Percentiles rank a stretch among this genome's conserved stretches.
Evolutionary conservation across 2,329 filamentous ascomycete genomes (phyloP).

Genomic region (Clonostachys rosea): DNA sequence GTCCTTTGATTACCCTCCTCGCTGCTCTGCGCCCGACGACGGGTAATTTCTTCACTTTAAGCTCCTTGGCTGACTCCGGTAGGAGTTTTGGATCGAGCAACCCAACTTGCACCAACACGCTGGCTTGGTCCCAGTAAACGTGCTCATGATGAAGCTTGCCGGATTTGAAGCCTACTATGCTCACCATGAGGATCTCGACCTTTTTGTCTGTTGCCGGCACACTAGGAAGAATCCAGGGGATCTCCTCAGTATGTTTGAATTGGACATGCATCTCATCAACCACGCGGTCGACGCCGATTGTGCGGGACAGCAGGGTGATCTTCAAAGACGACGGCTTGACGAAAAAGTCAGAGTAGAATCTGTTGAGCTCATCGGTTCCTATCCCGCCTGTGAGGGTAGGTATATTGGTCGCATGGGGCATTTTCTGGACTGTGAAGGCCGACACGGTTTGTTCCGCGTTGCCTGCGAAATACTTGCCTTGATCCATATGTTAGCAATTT

Average conservation of each 20-base stretch:
- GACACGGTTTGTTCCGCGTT: conserved; percentile 57
- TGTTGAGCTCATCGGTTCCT: conserved; percentile 49
- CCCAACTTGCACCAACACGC: conserved; percentile 54
- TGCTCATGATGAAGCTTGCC: conserved; percentile 59
- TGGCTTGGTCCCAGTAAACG: conserved; percentile 61
- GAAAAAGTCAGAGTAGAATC: conserved; percentile 65
- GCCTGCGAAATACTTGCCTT: conserved; percentile 47
- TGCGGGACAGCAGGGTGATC: conserved; percentile 59
- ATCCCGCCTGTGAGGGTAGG: conserved; percentile 62
- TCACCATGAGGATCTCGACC: conserved; percentile 52
- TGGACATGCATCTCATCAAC: conserved; percentile 58
- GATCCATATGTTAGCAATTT: conserved; percentile 12
- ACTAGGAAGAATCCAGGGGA: conserved; percentile 59
- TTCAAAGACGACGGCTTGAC: conserved; percentile 55
- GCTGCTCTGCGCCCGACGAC: conserved; percentile 33
- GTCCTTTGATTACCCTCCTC: conserved; percentile 22
- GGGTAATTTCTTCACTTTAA: conserved; percentile 28
- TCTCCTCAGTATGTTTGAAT: conserved; percentile 51
- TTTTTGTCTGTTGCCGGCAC: conserved; percentile 47
- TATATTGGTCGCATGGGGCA: conserved; percentile 65
- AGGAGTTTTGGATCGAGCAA: conserved; percentile 39
- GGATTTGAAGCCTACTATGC: conserved; percentile 53
- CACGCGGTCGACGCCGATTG: conserved; percentile 59
- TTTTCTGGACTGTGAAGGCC: conserved; percentile 53
- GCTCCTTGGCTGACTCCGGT: conserved; percentile 22